Conservation (phyloP, 148 eudicot genomes). For the Talinum fruticosum region DNA sequence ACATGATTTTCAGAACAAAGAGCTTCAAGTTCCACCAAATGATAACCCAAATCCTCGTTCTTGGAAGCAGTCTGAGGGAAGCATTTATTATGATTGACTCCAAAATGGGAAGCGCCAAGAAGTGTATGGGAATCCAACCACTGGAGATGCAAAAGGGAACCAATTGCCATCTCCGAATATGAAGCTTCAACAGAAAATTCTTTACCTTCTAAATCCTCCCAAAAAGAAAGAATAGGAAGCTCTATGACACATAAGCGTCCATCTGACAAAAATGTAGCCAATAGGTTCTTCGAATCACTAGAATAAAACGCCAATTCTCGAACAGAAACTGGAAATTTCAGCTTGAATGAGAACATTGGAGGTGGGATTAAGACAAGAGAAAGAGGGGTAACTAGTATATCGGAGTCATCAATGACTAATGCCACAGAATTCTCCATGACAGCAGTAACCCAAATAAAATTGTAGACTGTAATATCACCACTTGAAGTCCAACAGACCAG, state of each 20-base stretch:
- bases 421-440: slow-evolving; percentile 76
- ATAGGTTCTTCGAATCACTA: slow-evolving; percentile 41
- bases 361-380: slow-evolving; percentile 78
- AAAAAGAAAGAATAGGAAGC: slow-evolving; percentile 66
- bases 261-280: slow-evolving; percentile 79
- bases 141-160: slow-evolving; percentile 64
- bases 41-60: slow-evolving; percentile 45
- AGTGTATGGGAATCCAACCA: slow-evolving; percentile 85
- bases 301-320: slow-evolving; percentile 71
- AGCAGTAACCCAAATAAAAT: slow-evolving; percentile 79
- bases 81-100: slow-evolving; percentile 33
- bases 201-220: slow-evolving; percentile 89
- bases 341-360: slow-evolving; percentile 76
- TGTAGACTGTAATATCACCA: slow-evolving; percentile 60
- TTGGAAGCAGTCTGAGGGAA: slow-evolving; percentile 28
- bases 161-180: slow-evolving; percentile 31
- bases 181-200: slow-evolving; percentile 53
- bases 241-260: slow-evolving; percentile 67
- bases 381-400: slow-evolving; percentile 76
- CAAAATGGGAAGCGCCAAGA: slow-evolving; percentile 64
- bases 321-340: slow-evolving; percentile 67
- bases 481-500: slow-evolving; percentile 80
- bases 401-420: slow-evolving; percentile 73
- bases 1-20: slow-evolving; percentile 62
- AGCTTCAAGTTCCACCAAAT: slow-evolving; percentile 66